A percentile compares a stretch with the other conserved stretches of the same genome.
Evolutionary conservation across 2,329 filamentous ascomycete species (phyloP).

Genomic region (Trichoderma koningii): DNA sequence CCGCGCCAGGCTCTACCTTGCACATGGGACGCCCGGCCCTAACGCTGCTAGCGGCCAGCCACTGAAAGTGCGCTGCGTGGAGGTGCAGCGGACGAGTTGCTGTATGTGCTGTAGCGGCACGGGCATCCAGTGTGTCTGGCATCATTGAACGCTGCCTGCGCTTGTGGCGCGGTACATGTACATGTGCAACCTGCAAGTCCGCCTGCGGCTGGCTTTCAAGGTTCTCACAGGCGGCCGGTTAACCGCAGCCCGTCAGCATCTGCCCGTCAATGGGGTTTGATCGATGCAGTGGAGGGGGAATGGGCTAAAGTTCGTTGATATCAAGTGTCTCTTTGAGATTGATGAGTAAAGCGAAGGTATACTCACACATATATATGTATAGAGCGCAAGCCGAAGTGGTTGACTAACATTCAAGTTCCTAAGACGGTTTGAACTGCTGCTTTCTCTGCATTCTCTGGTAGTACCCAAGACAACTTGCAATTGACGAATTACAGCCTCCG

Average conservation of each 20-base stretch:
- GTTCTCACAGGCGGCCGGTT: conserved; percentile 1
- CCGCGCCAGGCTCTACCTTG: no score
- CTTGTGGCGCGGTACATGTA: not conserved
- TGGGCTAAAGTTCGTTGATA: not conserved
- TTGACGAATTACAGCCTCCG: no score
- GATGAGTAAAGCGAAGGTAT: not conserved
- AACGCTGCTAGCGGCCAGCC: conserved; percentile 17
- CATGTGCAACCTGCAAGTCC: not conserved
- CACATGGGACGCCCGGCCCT: not conserved
- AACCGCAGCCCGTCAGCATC: not conserved
- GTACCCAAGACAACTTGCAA: no score
- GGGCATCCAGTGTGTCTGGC: no score
- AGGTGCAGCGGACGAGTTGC: not conserved
- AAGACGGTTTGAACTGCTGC: no score
- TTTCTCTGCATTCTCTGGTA: no score
- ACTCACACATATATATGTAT: no score
- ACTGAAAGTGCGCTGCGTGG: conserved; percentile 16
- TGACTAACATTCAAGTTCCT: no score
- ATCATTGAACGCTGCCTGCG: not conserved
- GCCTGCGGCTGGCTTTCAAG: not conserved
- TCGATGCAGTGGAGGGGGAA: not conserved
- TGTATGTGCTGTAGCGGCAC: not conserved
- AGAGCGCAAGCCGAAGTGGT: no score
- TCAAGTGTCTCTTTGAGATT: not conserved
- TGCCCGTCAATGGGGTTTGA: not conserved